Evolutionary conservation across 2,329 filamentous ascomycete genomes (phyloP), one percentile per base, ranked within the genome.

Genomic region (Aureobasidium pullulans): DNA sequence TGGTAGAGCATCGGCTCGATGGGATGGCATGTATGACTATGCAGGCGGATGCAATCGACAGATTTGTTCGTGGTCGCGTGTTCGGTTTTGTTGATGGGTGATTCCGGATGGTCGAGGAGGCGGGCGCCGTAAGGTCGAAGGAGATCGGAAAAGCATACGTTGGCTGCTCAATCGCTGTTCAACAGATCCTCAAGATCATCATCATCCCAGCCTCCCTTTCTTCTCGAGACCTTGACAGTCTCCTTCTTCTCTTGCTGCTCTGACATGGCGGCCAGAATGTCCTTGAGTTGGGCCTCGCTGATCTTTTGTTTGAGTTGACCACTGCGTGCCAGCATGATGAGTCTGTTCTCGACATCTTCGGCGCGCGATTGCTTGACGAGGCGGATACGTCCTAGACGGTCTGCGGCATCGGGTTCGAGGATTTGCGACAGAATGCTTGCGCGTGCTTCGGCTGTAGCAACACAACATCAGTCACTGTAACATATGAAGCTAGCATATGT

Each of bases 331-430:
- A 99, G 83, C 85, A 87, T 91, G 73, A 99, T 92, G 60, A 99
- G 83, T 53, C 93, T 78, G 80, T 95, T 92, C 79, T 99, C 94
- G 60, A 99, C 84, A 69, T 96, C 91, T 62, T 82, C 83, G 37
- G 94, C 94, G 68, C 94, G 89, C 67, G 87, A 86, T 72, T 92
- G 90, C 77, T 97, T 97, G 70, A 99, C 94, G 62, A 99, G 85
- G 36, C 93, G 88, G 76, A 99, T 97, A 65, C 94, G 90, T 60
- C 90, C 90, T 1, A 99, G 83, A 13, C 94, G 89, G 77, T 99
- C 94, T 62, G 90, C 89, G 16, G 94, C 94, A 70, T 93, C 90
- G 65, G 94, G 94, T 68, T 92, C 87, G 63, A 99, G 89, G 78
- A 99, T 97, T 75, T 97, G 94, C 67, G 83, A 84, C 63, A 99